phyloP scores from a whole-genome alignment of 257 asterid species.

The Solanum habrochaites region DNA sequence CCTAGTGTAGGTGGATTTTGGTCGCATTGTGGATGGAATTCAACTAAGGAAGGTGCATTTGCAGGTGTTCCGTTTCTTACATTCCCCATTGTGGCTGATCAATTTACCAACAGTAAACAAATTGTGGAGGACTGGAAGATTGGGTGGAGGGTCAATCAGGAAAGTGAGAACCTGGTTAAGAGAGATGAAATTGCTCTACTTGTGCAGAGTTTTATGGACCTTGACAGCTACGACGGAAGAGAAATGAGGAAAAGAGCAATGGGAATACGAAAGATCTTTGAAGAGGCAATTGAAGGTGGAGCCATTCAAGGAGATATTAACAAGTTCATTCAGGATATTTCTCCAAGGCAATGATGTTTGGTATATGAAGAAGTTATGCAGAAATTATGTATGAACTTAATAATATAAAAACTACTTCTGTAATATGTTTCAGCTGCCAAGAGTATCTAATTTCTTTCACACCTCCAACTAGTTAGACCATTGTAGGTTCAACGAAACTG shows the following conservation, averaged over 20 bases:
- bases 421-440: not conserved
- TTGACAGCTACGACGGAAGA: conserved; percentile 26
- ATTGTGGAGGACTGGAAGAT: conserved; percentile 62
- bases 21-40: conserved; percentile 79
- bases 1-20: conserved; percentile 58
- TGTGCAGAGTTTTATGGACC: conserved; percentile 39
- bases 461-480: too few species aligned
- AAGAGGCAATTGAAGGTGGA: conserved; percentile 30
- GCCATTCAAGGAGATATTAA: conserved; percentile 18
- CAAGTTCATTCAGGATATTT: conserved; percentile 17
- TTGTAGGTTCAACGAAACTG: not conserved
- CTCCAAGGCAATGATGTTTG: not conserved
- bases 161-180: conserved; percentile 10
- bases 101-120: conserved; percentile 31
- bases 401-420: not conserved
- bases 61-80: conserved; percentile 48
- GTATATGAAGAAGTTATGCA: not conserved
- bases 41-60: conserved; percentile 45
- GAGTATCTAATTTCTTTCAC: not conserved
- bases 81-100: conserved; percentile 45
- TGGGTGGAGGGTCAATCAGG: conserved; percentile 39
- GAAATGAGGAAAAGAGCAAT: conserved; percentile 20
- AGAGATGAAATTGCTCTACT: conserved; percentile 21
- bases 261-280: conserved; percentile 12
- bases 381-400: not conserved